These are phyloP conservation scores for Beauveria australis DNA, from an alignment of 2,329 filamentous ascomycete genomes.

Conservation along the genomic window DNA sequence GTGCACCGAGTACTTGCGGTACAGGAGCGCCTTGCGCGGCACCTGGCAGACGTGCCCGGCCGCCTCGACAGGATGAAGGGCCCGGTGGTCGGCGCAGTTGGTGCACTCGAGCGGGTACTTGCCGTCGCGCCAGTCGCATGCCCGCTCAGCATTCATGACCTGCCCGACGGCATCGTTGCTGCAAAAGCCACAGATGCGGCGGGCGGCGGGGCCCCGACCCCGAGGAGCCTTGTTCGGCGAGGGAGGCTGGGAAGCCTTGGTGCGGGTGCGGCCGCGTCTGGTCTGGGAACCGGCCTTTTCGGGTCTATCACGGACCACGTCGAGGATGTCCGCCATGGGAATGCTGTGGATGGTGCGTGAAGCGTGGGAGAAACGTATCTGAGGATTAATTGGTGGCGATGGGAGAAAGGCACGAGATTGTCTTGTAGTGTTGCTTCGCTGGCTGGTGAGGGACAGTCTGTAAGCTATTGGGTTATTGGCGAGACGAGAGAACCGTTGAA, in stretches of 20 bases:
- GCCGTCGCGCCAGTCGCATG: slow-evolving; percentile 13
- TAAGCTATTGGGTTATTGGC: neutral
- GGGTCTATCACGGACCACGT: neutral
- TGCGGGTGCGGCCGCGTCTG: neutral
- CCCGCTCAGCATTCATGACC: neutral
- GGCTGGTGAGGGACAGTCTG: neutral
- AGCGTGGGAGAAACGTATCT: no score
- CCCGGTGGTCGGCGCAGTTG: slow-evolving; percentile 20
- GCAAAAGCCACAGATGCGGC: slow-evolving; percentile 15
- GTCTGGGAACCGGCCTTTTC: neutral
- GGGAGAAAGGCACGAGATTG: neutral
- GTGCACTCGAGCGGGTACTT: slow-evolving; percentile 17
- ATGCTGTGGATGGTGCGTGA: neutral
- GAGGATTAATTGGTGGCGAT: no score
- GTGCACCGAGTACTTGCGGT: slow-evolving; percentile 13
- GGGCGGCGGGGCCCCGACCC: neutral
- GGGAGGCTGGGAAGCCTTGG: neutral
- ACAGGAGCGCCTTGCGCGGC: neutral
- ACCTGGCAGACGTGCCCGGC: slow-evolving; percentile 13
- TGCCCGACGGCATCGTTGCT: neutral
- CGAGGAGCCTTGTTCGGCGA: neutral
- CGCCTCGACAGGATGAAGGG: neutral
- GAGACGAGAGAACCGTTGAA: neutral
- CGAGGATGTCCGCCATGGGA: neutral
- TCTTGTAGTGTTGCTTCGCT: neutral